Percentiles rank a stretch among this genome's conserved stretches.
Conservation (phyloP, 106 monocot species). For the Allium fistulosum region DNA sequence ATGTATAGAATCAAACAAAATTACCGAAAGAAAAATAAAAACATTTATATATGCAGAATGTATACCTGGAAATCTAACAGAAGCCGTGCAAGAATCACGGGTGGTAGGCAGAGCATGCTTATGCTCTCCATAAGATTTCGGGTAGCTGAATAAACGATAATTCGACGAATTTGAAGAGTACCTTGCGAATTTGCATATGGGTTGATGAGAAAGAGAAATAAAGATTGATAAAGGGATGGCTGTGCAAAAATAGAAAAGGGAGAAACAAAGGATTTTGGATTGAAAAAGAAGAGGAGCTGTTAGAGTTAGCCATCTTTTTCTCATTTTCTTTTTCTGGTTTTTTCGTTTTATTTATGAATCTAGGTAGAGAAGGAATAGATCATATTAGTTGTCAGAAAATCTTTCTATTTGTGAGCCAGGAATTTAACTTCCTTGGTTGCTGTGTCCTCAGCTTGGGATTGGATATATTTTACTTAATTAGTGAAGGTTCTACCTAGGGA, state of each 20-base stretch:
- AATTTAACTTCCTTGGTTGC: too few relatives aligned
- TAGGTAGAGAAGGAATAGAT: not conserved
- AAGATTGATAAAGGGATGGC: constrained; percentile 60
- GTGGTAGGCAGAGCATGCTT: constrained; percentile 74
- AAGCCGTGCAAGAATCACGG: constrained; percentile 47
- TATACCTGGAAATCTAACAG: constrained; percentile 58
- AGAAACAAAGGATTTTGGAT: constrained; percentile 74
- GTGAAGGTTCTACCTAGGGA: too few relatives aligned
- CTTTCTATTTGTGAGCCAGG: too few relatives aligned
- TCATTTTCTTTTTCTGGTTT: not conserved
- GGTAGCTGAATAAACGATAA: constrained; percentile 45
- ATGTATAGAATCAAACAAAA: not conserved
- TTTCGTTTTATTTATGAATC: not conserved
- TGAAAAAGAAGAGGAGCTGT: constrained; percentile 56
- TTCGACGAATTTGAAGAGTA: constrained; percentile 4
- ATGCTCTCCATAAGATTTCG: constrained; percentile 69
- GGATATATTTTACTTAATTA: too few relatives aligned
- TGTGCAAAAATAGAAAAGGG: constrained; percentile 78
- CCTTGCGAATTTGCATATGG: constrained; percentile 5
- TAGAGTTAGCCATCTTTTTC: constrained; percentile 25
- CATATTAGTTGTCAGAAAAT: too few relatives aligned
- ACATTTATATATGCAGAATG: not conserved
- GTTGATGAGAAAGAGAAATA: constrained; percentile 36
- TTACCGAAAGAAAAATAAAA: not conserved
- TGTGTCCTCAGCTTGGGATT: too few relatives aligned